phyloP scores from a whole-genome alignment of 306 rosid genomes.

The Fragaria iinumae region DNA sequence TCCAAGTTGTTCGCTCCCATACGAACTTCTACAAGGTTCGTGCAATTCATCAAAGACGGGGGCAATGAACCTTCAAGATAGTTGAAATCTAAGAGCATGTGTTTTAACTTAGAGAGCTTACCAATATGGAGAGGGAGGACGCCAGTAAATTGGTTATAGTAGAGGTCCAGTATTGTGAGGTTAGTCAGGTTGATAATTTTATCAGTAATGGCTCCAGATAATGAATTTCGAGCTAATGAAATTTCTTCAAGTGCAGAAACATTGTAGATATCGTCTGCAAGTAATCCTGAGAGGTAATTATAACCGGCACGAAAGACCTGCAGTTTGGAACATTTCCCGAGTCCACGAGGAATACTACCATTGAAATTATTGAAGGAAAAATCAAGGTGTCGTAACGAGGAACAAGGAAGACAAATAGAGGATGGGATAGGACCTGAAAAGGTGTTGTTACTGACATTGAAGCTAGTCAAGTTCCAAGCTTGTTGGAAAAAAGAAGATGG shows the following conservation, averaged over 20 bases:
- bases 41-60: no score
- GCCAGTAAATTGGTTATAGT: background rate
- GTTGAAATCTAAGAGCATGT: no score
- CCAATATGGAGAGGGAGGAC: no score
- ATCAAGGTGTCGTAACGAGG: constrained; percentile 2
- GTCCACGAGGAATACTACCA: background rate
- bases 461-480: background rate
- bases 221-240: background rate
- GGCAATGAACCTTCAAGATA: no score
- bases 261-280: constrained; percentile 8
- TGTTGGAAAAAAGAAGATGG: background rate
- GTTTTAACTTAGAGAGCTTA: no score
- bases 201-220: background rate
- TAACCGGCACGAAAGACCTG: background rate
- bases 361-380: background rate
- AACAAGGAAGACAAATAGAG: background rate
- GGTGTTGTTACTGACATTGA: background rate
- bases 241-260: background rate
- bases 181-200: background rate
- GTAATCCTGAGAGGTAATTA: background rate
- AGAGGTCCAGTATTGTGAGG: background rate
- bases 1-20: no score
- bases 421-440: background rate
- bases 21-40: no score
- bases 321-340: background rate